Evolutionary conservation across 176 grass and related monocot species (phyloP), one percentile per base, ranked within the genome.

Genomic region (Dactylis glomerata): DNA sequence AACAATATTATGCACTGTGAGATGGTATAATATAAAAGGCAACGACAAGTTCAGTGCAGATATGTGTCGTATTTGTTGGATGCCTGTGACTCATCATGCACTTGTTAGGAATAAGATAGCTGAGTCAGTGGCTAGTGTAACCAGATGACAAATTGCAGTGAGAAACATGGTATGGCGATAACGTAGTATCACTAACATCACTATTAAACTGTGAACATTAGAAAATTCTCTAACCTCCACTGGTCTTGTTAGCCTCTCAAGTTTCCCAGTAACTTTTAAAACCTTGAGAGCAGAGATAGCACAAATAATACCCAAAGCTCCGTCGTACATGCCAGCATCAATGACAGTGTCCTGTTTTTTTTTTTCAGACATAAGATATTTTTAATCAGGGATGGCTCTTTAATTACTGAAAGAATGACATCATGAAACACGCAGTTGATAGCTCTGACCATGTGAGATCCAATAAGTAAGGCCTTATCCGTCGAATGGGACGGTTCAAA

Each of bases 301-400:
- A 51, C 38, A 95, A 13, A 98, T 87, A 68, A 95, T 90, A 26
- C 91, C 96, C 85, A 98, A 23, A 57, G 89, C 41, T 67, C 96
- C 96, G 17, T 98, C 96, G 69, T 95, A 98, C 83, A 90, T 98
- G 59, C 96, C 91, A 47, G 96, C 96, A 92, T 98, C 96, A 83
- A 95, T 87, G 2, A 98, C 96, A 76, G 93, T 98, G 59, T 98
- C 93, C 96, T 98, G 85, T 85, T 91, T 86, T 59, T 79, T 79
- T 27, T 27, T 10, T 12, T 46, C 41, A 71, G 51, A 16, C 32
- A 67, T 32, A 75, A 78, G 15, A 2, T 0, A n/a, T 56, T 0
- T 51, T 55, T 38, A 44, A 82, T 68, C 40, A 74, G 56, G 37
- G 26, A 49, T 27, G 33, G 19, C 23, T 82, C 28, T 61, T 85